A percentile compares a stretch with the other conserved stretches of the same genome.
phyloP scores from a whole-genome alignment of 345 rosid genomes.

The Ceriops zippeliana region DNA sequence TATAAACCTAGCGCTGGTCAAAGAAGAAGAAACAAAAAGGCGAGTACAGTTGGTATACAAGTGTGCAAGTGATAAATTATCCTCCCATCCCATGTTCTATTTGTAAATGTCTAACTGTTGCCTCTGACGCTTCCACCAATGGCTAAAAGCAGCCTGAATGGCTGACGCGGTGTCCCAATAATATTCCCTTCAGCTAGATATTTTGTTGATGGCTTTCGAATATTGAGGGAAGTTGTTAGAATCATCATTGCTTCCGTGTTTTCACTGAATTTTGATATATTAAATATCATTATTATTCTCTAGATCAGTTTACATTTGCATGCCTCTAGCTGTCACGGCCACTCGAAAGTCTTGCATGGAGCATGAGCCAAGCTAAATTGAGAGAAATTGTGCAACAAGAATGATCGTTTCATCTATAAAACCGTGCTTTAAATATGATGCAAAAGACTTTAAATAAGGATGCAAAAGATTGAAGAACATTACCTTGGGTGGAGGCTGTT shows the following conservation, averaged over 20 bases:
- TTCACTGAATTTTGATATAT: neutral
- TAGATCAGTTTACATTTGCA: too few relatives aligned
- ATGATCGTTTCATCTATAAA: too few relatives aligned
- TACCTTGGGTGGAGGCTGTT: conserved; percentile 99
- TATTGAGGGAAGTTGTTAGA: conserved; percentile 5
- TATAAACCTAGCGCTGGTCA: too few relatives aligned
- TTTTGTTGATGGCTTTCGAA: neutral
- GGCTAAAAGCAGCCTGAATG: conserved; percentile 20
- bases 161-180: conserved; percentile 17
- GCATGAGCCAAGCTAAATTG: too few relatives aligned
- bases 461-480: neutral
- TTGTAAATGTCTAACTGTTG: neutral
- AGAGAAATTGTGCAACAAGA: too few relatives aligned
- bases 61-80: neutral
- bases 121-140: conserved; percentile 23
- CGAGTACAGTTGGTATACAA: neutral
- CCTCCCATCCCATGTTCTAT: neutral
- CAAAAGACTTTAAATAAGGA: neutral
- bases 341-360: neutral
- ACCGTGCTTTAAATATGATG: neutral
- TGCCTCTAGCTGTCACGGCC: neutral
- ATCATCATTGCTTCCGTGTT: neutral
- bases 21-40: too few relatives aligned
- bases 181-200: conserved; percentile 13
- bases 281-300: neutral